Evolutionary conservation across 176 grass and related monocot genomes (phyloP).

Genomic region (Oryza nivara): DNA sequence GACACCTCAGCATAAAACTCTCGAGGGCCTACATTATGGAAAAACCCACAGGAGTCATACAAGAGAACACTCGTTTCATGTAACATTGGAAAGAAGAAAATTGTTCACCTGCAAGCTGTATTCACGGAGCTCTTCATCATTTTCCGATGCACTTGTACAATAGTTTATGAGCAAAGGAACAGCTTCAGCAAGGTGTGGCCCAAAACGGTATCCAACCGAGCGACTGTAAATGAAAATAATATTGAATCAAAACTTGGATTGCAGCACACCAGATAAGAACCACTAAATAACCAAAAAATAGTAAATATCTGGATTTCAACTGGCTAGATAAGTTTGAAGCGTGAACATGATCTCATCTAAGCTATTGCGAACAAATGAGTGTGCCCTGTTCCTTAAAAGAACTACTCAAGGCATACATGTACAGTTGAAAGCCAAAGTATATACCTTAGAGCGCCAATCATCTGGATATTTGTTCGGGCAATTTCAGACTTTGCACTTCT

Average conservation of each 20-base stretch:
- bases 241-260: slow-evolving; percentile 8
- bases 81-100: slow-evolving; percentile 10
- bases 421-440: slow-evolving; percentile 31
- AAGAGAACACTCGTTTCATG: slow-evolving; percentile 14
- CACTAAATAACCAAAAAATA: not conserved
- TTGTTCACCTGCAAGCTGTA: slow-evolving; percentile 89
- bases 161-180: slow-evolving; percentile 92
- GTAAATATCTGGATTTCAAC: not conserved
- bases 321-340: slow-evolving; percentile 1
- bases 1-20: slow-evolving; percentile 96
- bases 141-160: slow-evolving; percentile 91
- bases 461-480: slow-evolving; percentile 92
- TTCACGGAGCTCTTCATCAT: slow-evolving; percentile 96
- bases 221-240: slow-evolving; percentile 53
- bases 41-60: not conserved
- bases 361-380: not conserved
- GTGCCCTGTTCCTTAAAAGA: not conserved
- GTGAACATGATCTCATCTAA: not conserved
- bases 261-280: not conserved
- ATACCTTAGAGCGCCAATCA: slow-evolving; percentile 99
- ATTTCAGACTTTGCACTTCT: slow-evolving; percentile 79
- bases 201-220: slow-evolving; percentile 98
- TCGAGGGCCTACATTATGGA: slow-evolving; percentile 75
- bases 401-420: not conserved
- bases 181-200: slow-evolving; percentile 84